Conservation (phyloP, 495 filamentous ascomycete genomes). For the Aspergillus bertholletiae region DNA sequence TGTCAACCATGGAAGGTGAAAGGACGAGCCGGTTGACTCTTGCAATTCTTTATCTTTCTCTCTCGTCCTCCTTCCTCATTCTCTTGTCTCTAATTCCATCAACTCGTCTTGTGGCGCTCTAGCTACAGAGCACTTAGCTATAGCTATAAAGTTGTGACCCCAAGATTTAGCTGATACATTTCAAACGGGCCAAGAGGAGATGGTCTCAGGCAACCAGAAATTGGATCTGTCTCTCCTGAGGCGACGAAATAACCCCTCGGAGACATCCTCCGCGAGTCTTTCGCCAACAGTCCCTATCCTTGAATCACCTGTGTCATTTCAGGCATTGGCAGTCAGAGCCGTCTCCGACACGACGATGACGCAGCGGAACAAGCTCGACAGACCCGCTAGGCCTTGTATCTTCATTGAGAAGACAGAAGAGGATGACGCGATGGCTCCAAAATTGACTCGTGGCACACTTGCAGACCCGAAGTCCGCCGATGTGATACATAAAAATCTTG, state of each 20-base stretch:
- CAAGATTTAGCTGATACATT: neutral
- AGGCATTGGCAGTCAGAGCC: constrained; percentile 8
- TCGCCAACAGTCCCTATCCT: constrained; percentile 19
- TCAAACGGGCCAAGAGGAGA: neutral
- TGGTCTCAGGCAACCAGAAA: constrained; percentile 13
- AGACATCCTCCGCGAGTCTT: constrained; percentile 15
- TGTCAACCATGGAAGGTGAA: neutral
- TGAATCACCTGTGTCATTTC: constrained; percentile 20
- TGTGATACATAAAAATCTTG: constrained; percentile 10
- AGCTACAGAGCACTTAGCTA: neutral
- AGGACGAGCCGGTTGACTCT: neutral
- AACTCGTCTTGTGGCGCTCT: neutral
- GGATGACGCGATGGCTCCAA: constrained; percentile 19
- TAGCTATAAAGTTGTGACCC: neutral
- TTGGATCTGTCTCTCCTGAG: constrained; percentile 18
- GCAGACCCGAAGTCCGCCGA: constrained; percentile 11
- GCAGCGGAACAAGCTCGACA: constrained; percentile 14
- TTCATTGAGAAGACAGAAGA: constrained; percentile 25
- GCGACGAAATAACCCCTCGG: constrained; percentile 13
- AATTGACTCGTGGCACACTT: constrained; percentile 3
- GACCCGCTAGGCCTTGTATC: constrained; percentile 19
- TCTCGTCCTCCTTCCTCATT: neutral
- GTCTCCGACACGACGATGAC: constrained; percentile 15
- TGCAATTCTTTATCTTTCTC: neutral
- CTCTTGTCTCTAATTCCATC: neutral